A percentile compares a stretch with the other conserved stretches of the same genome.
Evolutionary conservation across 2,329 filamentous ascomycete species (phyloP).

Genomic region (Colletotrichum orbiculare): DNA sequence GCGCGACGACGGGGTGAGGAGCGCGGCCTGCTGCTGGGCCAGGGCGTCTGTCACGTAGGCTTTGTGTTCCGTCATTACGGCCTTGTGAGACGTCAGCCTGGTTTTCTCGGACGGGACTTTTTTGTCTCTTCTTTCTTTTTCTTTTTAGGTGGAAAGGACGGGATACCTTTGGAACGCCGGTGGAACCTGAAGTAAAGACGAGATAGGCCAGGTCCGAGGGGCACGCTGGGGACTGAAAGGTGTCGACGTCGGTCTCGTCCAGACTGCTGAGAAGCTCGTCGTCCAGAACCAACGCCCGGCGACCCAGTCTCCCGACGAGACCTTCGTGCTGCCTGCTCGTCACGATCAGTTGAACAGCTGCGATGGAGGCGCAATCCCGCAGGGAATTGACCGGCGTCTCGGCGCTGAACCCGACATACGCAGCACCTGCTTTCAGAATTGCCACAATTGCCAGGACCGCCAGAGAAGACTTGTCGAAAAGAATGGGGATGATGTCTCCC

Average conservation of each 20-base stretch:
- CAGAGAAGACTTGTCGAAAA: slow-evolving; percentile 75
- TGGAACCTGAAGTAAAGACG: slow-evolving; percentile 54
- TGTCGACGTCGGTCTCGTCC: slow-evolving; percentile 14
- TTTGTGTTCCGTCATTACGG: slow-evolving; percentile 50
- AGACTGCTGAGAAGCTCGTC: slow-evolving; percentile 49
- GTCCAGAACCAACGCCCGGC: not conserved
- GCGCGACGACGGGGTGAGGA: slow-evolving; percentile 44
- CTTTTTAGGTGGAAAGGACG: not conserved
- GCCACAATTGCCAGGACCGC: slow-evolving; percentile 78
- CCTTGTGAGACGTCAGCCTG: not conserved
- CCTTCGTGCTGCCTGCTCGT: not conserved
- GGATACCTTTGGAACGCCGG: slow-evolving; percentile 55
- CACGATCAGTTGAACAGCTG: not conserved
- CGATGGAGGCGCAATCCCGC: slow-evolving; percentile 9
- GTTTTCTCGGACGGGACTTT: too few species aligned
- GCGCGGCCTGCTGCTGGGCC: slow-evolving; percentile 27
- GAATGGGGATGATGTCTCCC: slow-evolving; percentile 70
- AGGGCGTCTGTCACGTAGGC: slow-evolving; percentile 38
- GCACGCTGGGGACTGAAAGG: not conserved
- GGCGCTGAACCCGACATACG: slow-evolving; percentile 42
- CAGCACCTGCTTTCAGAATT: slow-evolving; percentile 67
- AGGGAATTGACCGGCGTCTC: slow-evolving; percentile 11
- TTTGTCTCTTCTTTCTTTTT: too few species aligned
- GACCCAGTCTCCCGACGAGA: not conserved
- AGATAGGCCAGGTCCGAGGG: slow-evolving; percentile 45